These are phyloP conservation scores for Penicillium sp. DNA, from an alignment of 2,329 filamentous ascomycete genomes.

Conservation along the genomic window DNA sequence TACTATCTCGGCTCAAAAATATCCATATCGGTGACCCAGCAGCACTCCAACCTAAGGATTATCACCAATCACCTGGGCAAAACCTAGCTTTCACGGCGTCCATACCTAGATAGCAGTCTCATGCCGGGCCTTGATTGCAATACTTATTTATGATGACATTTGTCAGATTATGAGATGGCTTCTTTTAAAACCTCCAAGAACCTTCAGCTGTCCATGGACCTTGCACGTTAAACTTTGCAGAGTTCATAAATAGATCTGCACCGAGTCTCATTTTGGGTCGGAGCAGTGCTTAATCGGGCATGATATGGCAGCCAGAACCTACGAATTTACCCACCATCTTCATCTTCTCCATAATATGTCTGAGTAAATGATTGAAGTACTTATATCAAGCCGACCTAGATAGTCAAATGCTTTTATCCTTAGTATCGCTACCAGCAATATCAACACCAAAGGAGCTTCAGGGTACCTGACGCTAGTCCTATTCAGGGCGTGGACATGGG, in stretches of 20 bases:
- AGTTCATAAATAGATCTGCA: not conserved
- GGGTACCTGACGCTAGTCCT: slow-evolving; percentile 15
- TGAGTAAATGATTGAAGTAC: not conserved
- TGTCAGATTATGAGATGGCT: not conserved
- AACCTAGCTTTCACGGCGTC: no score
- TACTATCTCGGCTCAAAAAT: no score
- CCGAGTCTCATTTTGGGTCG: not conserved
- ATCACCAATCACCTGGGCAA: no score
- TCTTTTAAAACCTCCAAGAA: not conserved
- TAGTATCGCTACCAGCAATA: not conserved
- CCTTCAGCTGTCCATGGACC: slow-evolving; percentile 1
- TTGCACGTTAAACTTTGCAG: slow-evolving; percentile 4
- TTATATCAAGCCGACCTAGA: no score
- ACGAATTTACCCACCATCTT: not conserved
- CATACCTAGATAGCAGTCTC: no score
- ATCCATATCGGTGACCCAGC: no score
- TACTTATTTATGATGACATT: no score
- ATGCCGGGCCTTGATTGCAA: no score
- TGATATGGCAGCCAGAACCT: no score
- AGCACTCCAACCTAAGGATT: no score
- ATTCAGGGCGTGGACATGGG: slow-evolving; percentile 1
- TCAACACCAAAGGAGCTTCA: not conserved
- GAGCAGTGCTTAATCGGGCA: not conserved
- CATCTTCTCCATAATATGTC: not conserved
- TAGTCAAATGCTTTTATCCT: no score